phyloP scores from a whole-genome alignment of 2,329 filamentous ascomycete species.

The Xylaria polymorpha region DNA sequence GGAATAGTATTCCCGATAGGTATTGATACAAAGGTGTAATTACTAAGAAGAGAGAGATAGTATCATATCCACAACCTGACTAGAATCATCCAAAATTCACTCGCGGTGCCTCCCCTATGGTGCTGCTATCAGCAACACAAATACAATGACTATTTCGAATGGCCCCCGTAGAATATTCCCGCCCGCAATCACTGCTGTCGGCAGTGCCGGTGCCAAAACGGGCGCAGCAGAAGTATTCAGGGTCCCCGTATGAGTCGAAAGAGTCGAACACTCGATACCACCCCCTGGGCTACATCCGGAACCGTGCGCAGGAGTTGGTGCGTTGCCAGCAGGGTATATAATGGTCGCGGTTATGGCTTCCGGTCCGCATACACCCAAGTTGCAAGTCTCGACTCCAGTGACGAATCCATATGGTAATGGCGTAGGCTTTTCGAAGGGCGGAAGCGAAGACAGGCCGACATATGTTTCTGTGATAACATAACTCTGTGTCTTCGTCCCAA shows the following conservation, averaged over 20 bases:
- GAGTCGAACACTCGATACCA: conserved; percentile 11
- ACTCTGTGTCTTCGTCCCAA: conserved; percentile 20
- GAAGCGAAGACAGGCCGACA: conserved; percentile 41
- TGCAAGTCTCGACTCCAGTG: conserved; percentile 38
- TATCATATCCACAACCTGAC: neutral
- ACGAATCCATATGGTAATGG: conserved; percentile 41
- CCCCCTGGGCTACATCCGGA: neutral
- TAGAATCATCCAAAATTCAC: neutral
- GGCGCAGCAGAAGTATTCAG: neutral
- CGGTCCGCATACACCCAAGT: conserved; percentile 21
- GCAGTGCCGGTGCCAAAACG: neutral
- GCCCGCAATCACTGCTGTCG: conserved; percentile 11
- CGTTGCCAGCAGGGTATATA: conserved; percentile 34
- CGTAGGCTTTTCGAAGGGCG: conserved; percentile 36
- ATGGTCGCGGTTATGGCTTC: conserved; percentile 32
- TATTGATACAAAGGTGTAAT: neutral
- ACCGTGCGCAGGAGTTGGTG: neutral
- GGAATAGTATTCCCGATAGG: neutral
- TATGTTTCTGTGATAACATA: conserved; percentile 45
- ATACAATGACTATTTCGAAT: conserved; percentile 4
- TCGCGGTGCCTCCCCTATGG: neutral
- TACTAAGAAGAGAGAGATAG: neutral
- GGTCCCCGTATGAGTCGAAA: conserved; percentile 4
- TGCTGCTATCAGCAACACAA: conserved; percentile 11
- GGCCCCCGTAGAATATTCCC: conserved; percentile 1